Evolutionary conservation across 225 moss, liverwort and hornwort genomes (phyloP).

Genomic region (Ulota crispa): DNA sequence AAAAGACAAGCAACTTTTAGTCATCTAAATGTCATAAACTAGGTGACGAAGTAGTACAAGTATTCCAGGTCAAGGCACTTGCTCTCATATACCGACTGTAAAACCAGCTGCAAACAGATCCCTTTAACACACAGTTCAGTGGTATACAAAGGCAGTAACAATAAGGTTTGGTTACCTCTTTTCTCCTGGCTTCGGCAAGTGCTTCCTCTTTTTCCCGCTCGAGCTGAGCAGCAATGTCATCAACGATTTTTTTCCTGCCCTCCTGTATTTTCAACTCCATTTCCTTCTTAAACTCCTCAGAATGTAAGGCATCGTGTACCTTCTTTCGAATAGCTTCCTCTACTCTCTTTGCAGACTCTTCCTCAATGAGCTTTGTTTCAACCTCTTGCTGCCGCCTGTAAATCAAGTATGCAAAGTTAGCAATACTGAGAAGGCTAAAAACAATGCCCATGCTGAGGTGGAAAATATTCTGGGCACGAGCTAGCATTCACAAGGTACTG

Average conservation of each 20-base stretch:
- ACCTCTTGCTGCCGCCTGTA: conserved; percentile 84
- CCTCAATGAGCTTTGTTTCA: conserved; percentile 83
- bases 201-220: conserved; percentile 75
- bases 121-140: background rate
- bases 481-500: conserved; percentile 36
- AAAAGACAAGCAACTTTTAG: background rate
- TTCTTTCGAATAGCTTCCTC: conserved; percentile 89
- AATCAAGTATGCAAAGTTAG: conserved; percentile 40
- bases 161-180: conserved; percentile 55
- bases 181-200: conserved; percentile 74
- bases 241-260: conserved; percentile 78
- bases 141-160: background rate
- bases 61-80: background rate
- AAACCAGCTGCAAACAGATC: background rate
- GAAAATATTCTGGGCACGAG: conserved; percentile 29
- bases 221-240: conserved; percentile 76
- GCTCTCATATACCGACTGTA: background rate
- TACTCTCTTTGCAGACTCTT: conserved; percentile 82
- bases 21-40: background rate
- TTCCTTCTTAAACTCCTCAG: conserved; percentile 80
- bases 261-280: conserved; percentile 72
- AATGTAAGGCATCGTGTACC: conserved; percentile 76
- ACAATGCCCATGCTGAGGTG: conserved; percentile 29
- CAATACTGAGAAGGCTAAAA: conserved; percentile 7
- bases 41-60: background rate